phyloP scores from a whole-genome alignment of 495 filamentous ascomycete species.

The Zalerion maritima region DNA sequence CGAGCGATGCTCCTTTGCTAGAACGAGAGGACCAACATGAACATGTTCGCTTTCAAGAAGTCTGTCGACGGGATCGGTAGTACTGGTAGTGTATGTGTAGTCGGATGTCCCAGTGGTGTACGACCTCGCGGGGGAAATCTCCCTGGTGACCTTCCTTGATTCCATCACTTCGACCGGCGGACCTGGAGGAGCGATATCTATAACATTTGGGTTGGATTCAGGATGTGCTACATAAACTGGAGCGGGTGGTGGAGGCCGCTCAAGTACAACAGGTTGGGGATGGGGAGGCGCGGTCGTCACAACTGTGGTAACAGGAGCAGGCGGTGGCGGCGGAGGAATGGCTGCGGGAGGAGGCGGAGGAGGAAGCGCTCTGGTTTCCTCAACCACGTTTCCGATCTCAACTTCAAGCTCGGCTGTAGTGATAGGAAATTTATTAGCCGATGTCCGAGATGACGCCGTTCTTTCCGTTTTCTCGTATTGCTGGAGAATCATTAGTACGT shows the following conservation, averaged over 20 bases:
- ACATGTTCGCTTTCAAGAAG: conserved; percentile 30
- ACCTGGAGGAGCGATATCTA: conserved; percentile 23
- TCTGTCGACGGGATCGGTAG: conserved; percentile 19
- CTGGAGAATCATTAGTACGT: conserved; percentile 7
- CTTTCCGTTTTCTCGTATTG: conserved; percentile 24
- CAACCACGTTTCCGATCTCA: conserved; percentile 12
- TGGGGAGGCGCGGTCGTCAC: no score
- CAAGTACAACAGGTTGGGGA: conserved; percentile 8
- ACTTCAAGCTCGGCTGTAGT: conserved; percentile 23
- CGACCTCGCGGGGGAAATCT: conserved; percentile 22
- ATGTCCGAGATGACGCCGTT: conserved; percentile 19
- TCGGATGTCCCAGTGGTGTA: conserved; percentile 14
- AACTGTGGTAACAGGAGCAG: conserved; percentile 9
- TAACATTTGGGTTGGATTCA: conserved; percentile 23
- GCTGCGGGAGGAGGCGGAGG: conserved; percentile 18
- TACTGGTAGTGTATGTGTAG: conserved; percentile 9
- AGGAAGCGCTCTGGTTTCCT: conserved; percentile 14
- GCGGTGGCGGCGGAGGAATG: conserved; percentile 11
- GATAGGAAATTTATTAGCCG: no score
- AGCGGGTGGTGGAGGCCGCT: conserved; percentile 15
- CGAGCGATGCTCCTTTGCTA: conserved; percentile 37
- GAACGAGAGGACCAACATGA: conserved; percentile 36
- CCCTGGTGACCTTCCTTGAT: conserved; percentile 20
- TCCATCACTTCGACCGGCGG: conserved; percentile 25
- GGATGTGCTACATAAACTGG: conserved; percentile 9